Conservation (phyloP, 495 filamentous ascomycete species). For the Hypoxylon trugodes region DNA sequence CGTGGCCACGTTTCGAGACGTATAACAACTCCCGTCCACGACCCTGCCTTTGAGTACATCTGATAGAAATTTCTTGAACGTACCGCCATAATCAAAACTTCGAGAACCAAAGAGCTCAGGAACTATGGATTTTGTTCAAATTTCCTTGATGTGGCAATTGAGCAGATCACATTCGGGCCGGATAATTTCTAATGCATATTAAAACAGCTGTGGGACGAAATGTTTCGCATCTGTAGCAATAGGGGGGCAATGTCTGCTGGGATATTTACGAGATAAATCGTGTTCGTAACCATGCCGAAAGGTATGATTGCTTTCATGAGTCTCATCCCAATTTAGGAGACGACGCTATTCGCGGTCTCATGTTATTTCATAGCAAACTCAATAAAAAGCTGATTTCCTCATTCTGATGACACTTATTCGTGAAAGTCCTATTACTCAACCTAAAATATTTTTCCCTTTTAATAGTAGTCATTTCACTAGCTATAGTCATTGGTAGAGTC, state of each 20-base stretch:
- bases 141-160: conserved; percentile 3
- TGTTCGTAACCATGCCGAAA: conserved; percentile 27
- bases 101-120: conserved; percentile 1
- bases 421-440: background rate
- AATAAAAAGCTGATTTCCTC: conserved; percentile 1
- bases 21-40: background rate
- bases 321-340: conserved; percentile 6
- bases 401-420: background rate
- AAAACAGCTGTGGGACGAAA: background rate
- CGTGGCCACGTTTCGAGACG: background rate
- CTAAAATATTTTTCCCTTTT: background rate
- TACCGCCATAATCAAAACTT: background rate
- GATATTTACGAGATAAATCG: conserved; percentile 13
- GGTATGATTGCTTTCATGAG: conserved; percentile 10
- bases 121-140: conserved; percentile 14
- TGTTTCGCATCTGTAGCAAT: background rate
- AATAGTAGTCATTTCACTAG: no score
- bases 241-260: background rate
- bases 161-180: background rate
- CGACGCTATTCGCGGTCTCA: background rate
- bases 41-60: background rate
- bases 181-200: background rate
- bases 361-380: conserved; percentile 20
- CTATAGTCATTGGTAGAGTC: no score
- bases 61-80: background rate